Evolutionary conservation across 176 grass and related monocot species (phyloP).

Genomic region (Canna indica): DNA sequence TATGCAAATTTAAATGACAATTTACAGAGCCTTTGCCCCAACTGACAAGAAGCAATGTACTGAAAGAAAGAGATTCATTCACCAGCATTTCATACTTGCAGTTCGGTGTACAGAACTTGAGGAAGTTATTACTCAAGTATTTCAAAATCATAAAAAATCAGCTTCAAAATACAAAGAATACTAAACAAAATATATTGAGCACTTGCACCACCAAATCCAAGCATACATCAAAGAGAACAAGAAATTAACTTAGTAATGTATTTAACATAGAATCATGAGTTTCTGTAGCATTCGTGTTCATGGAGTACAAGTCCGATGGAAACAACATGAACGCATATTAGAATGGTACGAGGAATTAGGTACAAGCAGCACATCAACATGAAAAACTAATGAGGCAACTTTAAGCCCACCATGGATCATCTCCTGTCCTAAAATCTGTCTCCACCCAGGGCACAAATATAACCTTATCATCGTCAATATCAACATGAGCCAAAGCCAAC

Average conservation of each 20-base stretch:
- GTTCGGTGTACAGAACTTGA: no score
- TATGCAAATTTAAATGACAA: no score
- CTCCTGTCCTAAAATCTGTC: constrained; percentile 89
- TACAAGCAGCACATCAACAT: neutral
- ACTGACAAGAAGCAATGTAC: no score
- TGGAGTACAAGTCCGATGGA: neutral
- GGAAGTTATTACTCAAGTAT: no score
- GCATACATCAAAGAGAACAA: neutral
- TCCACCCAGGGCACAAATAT: constrained; percentile 81
- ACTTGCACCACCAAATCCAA: neutral
- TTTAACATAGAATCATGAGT: neutral
- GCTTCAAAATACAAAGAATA: no score
- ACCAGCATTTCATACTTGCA: no score
- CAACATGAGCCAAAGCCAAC: constrained; percentile 70
- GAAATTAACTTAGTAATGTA: neutral
- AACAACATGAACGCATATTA: neutral
- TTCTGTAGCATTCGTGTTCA: neutral
- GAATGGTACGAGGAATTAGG: neutral
- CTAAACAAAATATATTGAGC: no score
- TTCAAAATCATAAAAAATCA: no score
- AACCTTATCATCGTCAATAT: constrained; percentile 82
- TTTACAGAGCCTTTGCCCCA: no score
- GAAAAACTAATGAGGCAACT: neutral
- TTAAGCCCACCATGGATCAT: constrained; percentile 79
- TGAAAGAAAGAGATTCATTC: no score